Evolutionary conservation across 768 basidiomycete genomes (phyloP).

Genomic region (Lactifluus piperatus): DNA sequence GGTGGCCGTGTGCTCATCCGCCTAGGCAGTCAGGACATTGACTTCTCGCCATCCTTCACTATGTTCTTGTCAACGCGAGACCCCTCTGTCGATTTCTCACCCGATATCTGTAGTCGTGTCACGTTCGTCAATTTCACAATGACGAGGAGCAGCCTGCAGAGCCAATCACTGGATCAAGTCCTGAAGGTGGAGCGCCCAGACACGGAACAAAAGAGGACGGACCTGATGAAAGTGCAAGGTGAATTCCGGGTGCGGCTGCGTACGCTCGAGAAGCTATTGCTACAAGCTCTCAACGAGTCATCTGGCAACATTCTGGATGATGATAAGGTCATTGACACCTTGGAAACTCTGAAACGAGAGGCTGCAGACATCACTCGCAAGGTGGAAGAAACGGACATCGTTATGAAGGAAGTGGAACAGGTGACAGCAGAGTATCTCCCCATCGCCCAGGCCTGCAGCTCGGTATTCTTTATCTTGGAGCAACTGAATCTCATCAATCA

Average conservation of each 20-base stretch:
- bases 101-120: conserved; percentile 96
- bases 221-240: conserved; percentile 96
- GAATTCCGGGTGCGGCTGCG: conserved; percentile 92
- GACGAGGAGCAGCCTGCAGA: conserved; percentile 97
- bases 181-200: conserved; percentile 96
- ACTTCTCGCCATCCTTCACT: conserved; percentile 99
- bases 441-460: conserved; percentile 90
- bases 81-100: conserved; percentile 95
- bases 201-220: conserved; percentile 90
- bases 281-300: conserved; percentile 95
- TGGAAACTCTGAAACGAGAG: conserved; percentile 93
- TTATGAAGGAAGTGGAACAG: conserved; percentile 94
- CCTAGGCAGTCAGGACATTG: conserved; percentile 95
- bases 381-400: conserved; percentile 90
- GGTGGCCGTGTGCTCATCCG: conserved; percentile 97
- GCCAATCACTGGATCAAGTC: conserved; percentile 95
- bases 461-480: conserved; percentile 94
- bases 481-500: conserved; percentile 91
- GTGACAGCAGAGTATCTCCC: conserved; percentile 94
- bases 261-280: conserved; percentile 83
- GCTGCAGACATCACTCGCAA: conserved; percentile 94
- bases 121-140: conserved; percentile 97
- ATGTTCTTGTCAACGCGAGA: conserved; percentile 98
- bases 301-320: conserved; percentile 96
- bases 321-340: conserved; percentile 94